Conservation (phyloP, 2,329 filamentous ascomycete genomes). For the Colletotrichum viniferum region DNA sequence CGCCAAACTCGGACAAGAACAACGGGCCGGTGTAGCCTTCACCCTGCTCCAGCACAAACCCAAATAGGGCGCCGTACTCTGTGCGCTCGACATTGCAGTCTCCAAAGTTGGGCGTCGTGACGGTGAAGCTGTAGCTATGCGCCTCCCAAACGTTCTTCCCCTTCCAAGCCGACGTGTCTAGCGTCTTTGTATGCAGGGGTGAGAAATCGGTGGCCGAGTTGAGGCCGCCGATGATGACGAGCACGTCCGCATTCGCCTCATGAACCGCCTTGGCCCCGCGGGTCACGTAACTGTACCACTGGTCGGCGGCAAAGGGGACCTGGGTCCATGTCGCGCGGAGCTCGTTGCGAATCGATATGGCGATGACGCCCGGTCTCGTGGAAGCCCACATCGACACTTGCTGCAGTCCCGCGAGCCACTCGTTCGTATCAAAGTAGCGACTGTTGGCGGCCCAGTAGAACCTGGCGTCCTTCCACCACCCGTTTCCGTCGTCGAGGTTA, state of each 20-base stretch:
- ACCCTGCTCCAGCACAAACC: conserved; percentile 56
- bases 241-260: conserved; percentile 52
- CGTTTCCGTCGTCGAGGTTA: conserved; percentile 59
- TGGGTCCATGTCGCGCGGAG: conserved; percentile 55
- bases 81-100: conserved; percentile 46
- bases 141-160: conserved; percentile 65
- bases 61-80: conserved; percentile 51
- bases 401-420: conserved; percentile 58
- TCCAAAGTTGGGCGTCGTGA: conserved; percentile 46
- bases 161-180: conserved; percentile 50
- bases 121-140: conserved; percentile 62
- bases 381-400: conserved; percentile 56
- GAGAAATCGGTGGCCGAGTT: conserved; percentile 58
- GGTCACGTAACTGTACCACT: conserved; percentile 56
- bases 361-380: conserved; percentile 54
- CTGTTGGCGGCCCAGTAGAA: conserved; percentile 55
- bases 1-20: conserved; percentile 65
- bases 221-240: conserved; percentile 60
- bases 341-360: conserved; percentile 63
- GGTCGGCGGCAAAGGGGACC: conserved; percentile 44
- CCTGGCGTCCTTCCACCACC: conserved; percentile 60
- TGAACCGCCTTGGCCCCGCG: conserved; percentile 55
- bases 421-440: conserved; percentile 56
- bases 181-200: conserved; percentile 37
- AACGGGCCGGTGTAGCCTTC: conserved; percentile 55